A percentile compares a stretch with the other conserved stretches of the same genome.
Evolutionary conservation across 108 stramenopile genomes (phyloP).

Genomic region (Fragilaria radians): DNA sequence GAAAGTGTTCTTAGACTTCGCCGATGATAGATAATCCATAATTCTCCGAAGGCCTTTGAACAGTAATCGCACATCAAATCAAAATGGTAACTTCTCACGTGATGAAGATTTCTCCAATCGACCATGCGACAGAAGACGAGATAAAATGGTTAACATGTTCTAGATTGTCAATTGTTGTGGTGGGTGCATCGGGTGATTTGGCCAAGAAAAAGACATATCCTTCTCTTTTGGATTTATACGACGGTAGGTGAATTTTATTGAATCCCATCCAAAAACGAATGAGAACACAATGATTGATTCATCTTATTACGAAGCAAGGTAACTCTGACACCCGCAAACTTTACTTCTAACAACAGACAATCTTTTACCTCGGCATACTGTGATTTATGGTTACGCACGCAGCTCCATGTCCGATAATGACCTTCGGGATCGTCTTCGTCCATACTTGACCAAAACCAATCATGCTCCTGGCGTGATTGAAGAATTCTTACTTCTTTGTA

Average conservation of each 20-base stretch:
- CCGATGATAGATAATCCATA: no score
- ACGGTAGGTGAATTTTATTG: not conserved
- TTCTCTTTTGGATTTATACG: slow-evolving; percentile 80
- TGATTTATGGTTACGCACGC: slow-evolving; percentile 91
- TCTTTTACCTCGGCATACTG: slow-evolving; percentile 63
- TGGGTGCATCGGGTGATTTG: slow-evolving; percentile 73
- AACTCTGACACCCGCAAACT: no score
- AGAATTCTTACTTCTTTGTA: slow-evolving; percentile 62
- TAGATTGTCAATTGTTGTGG: slow-evolving; percentile 14
- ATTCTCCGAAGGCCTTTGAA: no score
- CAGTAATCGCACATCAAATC: no score
- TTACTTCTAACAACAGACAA: slow-evolving; percentile 22
- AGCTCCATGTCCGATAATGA: slow-evolving; percentile 69
- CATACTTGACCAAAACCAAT: slow-evolving; percentile 42
- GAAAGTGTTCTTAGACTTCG: no score
- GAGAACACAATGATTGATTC: no score
- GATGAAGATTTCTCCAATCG: not conserved
- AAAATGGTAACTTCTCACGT: no score
- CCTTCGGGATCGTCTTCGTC: slow-evolving; percentile 71
- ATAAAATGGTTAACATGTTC: slow-evolving; percentile 11
- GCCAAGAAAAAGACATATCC: slow-evolving; percentile 98
- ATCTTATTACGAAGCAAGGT: no score
- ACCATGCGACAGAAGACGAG: slow-evolving; percentile 2
- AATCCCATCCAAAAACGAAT: no score
- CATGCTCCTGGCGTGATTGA: slow-evolving; percentile 41